Conservation (phyloP, 495 filamentous ascomycete species). For the Penicillium cataractarum region DNA sequence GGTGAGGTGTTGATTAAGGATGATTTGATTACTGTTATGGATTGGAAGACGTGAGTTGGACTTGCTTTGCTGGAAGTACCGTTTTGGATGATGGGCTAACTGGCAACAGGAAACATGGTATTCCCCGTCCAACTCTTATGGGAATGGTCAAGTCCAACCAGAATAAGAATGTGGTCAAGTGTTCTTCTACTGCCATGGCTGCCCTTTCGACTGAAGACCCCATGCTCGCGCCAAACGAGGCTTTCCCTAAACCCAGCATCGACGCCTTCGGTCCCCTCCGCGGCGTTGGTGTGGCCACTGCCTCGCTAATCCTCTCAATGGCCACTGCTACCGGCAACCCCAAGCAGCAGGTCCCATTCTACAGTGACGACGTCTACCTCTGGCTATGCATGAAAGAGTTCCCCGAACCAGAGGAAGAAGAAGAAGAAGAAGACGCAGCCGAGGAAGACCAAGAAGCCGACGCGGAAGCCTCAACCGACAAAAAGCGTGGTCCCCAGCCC, state of each 20-base stretch:
- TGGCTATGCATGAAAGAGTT: conserved; percentile 57
- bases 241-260: conserved; percentile 50
- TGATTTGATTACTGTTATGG: conserved; percentile 53
- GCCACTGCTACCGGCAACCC: conserved; percentile 41
- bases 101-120: conserved; percentile 60
- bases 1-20: conserved; percentile 31
- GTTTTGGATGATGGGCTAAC: background rate
- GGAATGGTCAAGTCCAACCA: conserved; percentile 67
- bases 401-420: conserved; percentile 7
- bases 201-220: conserved; percentile 24
- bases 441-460: conserved; percentile 33
- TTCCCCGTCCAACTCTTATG: conserved; percentile 68
- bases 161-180: conserved; percentile 40
- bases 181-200: conserved; percentile 52
- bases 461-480: background rate
- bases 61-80: background rate
- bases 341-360: conserved; percentile 63
- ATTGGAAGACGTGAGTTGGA: conserved; percentile 76
- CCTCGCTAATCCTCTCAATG: conserved; percentile 68
- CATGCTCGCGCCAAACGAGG: conserved; percentile 7
- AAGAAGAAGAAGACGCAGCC: conserved; percentile 16
- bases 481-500: background rate
- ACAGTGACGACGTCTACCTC: conserved; percentile 74
- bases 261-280: conserved; percentile 54
- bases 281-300: conserved; percentile 75